These are phyloP conservation scores for Metschnikowia santaceciliae DNA, from an alignment of 805 yeast species.

Conservation along the genomic window DNA sequence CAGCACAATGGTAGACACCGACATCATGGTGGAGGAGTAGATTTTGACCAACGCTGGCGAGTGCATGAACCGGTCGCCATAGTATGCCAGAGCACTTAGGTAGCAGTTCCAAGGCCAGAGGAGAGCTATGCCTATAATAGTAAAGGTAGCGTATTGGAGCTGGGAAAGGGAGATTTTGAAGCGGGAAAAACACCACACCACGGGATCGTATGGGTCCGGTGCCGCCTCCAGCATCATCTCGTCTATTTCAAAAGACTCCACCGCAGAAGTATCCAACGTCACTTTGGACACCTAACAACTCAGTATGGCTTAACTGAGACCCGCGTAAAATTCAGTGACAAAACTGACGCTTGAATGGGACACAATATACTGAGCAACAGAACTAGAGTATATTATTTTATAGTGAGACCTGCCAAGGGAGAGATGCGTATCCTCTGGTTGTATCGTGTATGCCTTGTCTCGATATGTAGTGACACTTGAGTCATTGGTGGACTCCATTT, in stretches of 20 bases:
- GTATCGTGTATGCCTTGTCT: not conserved
- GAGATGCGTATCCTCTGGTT: no score
- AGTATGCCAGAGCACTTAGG: slow-evolving; percentile 80
- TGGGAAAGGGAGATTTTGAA: slow-evolving; percentile 23
- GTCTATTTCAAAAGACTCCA: slow-evolving; percentile 6
- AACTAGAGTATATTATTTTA: no score
- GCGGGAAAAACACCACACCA: slow-evolving; percentile 14
- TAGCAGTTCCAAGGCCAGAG: slow-evolving; percentile 96
- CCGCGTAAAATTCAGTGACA: no score
- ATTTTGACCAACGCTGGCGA: slow-evolving; percentile 49
- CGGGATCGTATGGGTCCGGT: slow-evolving; percentile 18
- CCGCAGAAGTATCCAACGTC: not conserved
- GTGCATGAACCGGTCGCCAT: slow-evolving; percentile 54
- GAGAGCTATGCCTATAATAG: slow-evolving; percentile 68
- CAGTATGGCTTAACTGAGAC: no score
- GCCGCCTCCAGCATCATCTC: slow-evolving; percentile 8
- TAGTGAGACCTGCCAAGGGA: no score
- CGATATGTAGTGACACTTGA: no score
- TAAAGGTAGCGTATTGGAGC: slow-evolving; percentile 53
- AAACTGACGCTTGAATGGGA: no score
- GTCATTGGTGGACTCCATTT: no score
- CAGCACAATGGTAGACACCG: slow-evolving; percentile 69
- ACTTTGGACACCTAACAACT: no score
- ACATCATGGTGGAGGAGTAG: slow-evolving; percentile 85
- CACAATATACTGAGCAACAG: no score